Percentiles rank a stretch among this genome's conserved stretches.
Conservation (phyloP, 495 filamentous ascomycete genomes). For the Acidomyces sp. region DNA sequence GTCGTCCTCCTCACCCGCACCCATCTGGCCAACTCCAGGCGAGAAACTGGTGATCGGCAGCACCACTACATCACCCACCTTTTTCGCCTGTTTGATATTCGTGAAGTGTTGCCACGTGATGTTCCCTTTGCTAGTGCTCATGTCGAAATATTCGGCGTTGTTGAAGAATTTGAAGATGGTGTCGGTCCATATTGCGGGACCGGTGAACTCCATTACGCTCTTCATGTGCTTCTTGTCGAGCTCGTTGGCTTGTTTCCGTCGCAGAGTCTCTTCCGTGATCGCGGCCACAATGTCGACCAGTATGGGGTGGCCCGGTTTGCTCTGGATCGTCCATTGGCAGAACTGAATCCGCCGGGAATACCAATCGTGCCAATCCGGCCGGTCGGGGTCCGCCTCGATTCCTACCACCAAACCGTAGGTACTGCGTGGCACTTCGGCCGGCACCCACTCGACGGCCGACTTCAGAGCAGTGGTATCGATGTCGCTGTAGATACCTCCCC, state of each 20-base stretch:
- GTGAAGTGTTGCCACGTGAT: constrained; percentile 86
- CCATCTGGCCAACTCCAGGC: constrained; percentile 88
- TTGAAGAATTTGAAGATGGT: constrained; percentile 87
- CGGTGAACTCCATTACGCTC: constrained; percentile 89
- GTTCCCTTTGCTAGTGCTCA: constrained; percentile 51
- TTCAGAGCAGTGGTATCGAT: constrained; percentile 83
- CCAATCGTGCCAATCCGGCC: constrained; percentile 87
- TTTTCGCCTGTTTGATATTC: constrained; percentile 64
- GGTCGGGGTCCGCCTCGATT: constrained; percentile 91
- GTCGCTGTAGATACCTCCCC: constrained; percentile 91
- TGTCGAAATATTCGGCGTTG: constrained; percentile 77
- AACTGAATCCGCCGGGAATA: constrained; percentile 94
- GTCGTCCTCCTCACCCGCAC: constrained; percentile 76
- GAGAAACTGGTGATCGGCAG: constrained; percentile 95
- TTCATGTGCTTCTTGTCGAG: constrained; percentile 54
- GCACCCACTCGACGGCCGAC: constrained; percentile 78
- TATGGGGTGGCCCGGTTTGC: constrained; percentile 88
- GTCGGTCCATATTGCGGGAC: constrained; percentile 92
- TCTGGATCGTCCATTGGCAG: constrained; percentile 97
- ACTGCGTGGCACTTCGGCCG: constrained; percentile 57
- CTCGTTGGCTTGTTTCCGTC: constrained; percentile 54
- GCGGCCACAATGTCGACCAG: constrained; percentile 74
- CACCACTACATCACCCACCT: constrained; percentile 86
- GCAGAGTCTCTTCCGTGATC: constrained; percentile 70
- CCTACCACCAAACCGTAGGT: constrained; percentile 77